Evolutionary conservation across 106 monocot genomes (phyloP).

Genomic region (Dendrobium catenatum): DNA sequence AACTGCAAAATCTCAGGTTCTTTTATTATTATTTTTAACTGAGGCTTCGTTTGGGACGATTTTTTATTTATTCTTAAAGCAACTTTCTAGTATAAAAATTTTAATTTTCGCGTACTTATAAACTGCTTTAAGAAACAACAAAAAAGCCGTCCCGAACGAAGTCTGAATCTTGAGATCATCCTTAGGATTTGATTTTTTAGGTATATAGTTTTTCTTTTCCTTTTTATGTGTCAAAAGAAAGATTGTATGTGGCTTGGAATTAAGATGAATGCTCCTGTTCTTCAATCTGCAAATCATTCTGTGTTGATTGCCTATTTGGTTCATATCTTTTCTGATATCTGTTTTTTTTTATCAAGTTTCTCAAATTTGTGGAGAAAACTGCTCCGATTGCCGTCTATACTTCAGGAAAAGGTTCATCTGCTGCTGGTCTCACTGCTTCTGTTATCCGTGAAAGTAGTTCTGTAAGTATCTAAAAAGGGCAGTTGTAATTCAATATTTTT

Average conservation of each 20-base stretch:
- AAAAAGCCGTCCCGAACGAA: too few species aligned
- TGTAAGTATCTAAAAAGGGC: constrained; percentile 32
- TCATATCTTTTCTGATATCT: not conserved
- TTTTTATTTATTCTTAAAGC: too few species aligned
- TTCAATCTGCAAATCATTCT: not conserved
- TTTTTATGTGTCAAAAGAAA: not conserved
- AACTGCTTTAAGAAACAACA: too few species aligned
- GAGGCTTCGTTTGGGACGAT: too few species aligned
- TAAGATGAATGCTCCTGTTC: not conserved
- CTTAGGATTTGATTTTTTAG: not conserved
- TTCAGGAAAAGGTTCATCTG: constrained; percentile 97
- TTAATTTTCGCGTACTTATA: too few species aligned
- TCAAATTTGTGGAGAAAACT: constrained; percentile 99
- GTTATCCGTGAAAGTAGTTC: constrained; percentile 92
- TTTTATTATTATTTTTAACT: not conserved
- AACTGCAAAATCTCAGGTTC: constrained; percentile 97
- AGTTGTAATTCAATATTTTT: not conserved
- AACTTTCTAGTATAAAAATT: too few species aligned
- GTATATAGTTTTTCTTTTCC: not conserved
- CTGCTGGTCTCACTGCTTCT: constrained; percentile 97
- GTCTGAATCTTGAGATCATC: not conserved
- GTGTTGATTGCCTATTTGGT: not conserved
- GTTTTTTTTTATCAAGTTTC: constrained; percentile 45
- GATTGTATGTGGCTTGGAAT: not conserved
- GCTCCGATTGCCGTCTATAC: constrained; percentile 98